Base-by-base conservation (phyloP, 306 rosid species). In the Neltuma alba region DNA sequence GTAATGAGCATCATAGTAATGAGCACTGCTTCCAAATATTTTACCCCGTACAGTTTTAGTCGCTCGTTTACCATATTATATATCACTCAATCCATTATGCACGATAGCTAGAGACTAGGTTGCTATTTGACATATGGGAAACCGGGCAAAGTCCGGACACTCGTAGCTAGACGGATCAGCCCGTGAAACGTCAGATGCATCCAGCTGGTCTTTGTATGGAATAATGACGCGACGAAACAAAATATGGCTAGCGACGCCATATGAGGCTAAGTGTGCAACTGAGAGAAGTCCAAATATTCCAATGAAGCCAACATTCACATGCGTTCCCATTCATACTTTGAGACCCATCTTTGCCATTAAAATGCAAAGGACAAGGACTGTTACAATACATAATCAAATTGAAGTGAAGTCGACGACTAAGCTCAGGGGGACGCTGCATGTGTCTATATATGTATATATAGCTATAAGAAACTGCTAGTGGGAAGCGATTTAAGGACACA, bases 271-370 rank as follows among this genome's bases (percentile, higher is more conserved):
- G 48, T n/a, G 12, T 1, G 3, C 13, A n/a, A n/a, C n/a, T n/a
- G n/a, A n/a, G 7, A 38, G 11, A 66, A 38, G 52, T 38, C 11
- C 2, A 38, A 67, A 36, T 65, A 20, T 18, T 8, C n/a, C 9
- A 38, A 38, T 3, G 34, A 58, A 25, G 65, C 38, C 77, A 60
- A 70, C 77, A 79, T 76, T 70, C 73, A 37, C 77, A 45, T 76
- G 77, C 63, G 37, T 70, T 70, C 55, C 74, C 27, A 21, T 52
- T 52, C 1, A 52, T 52, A n/a, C 8, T n/a, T 52, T 28, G 9
- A 6, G 4, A 9, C 7, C 44, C 36, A 40, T 21, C 4, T 28
- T 38, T 36, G 48, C 52, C 38, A 71, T 48, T 68, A 9, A 41
- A 68, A 67, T 18, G 69, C 64, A 10, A 69, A 68, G 52, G 54